A percentile compares a stretch with the other conserved stretches of the same genome.
Evolutionary conservation across 768 basidiomycete genomes (phyloP).

Genomic region (Cyclocybe cylindracea): DNA sequence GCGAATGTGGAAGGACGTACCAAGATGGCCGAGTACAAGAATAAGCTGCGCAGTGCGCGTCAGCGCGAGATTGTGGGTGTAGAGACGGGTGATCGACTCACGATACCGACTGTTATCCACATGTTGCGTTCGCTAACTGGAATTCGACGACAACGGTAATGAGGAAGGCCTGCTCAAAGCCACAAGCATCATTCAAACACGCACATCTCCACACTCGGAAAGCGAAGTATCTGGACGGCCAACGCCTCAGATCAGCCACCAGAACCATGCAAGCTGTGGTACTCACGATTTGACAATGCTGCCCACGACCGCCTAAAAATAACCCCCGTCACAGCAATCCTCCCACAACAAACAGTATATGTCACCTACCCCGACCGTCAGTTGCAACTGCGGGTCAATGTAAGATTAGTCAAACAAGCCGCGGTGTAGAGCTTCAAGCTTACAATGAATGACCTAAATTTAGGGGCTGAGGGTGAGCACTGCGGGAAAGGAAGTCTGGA

Average conservation of each 20-base stretch:
- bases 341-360: background rate
- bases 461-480: background rate
- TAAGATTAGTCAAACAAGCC: background rate
- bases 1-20: conserved; percentile 23
- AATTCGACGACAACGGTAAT: background rate
- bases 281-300: conserved; percentile 53
- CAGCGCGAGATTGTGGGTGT: background rate
- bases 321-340: background rate
- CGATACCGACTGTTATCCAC: conserved; percentile 52
- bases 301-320: conserved; percentile 52
- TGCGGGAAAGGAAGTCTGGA: background rate
- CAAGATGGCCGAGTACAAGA: conserved; percentile 51
- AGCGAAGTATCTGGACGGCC: conserved; percentile 46
- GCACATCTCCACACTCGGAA: conserved; percentile 68
- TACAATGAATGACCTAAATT: conserved; percentile 52
- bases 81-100: conserved; percentile 29
- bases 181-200: conserved; percentile 11
- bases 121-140: conserved; percentile 61
- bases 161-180: background rate
- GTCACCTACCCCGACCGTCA: conserved; percentile 40
- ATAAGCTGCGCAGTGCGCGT: conserved; percentile 35
- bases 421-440: conserved; percentile 15
- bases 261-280: background rate
- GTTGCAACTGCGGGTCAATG: conserved; percentile 40
- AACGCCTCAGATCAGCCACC: conserved; percentile 23